Percentiles rank a stretch among this genome's conserved stretches.
These are phyloP conservation scores for Ceratobasidium sp. DNA, from an alignment of 1,284 basidiomycete genomes.

Conservation along the genomic window DNA sequence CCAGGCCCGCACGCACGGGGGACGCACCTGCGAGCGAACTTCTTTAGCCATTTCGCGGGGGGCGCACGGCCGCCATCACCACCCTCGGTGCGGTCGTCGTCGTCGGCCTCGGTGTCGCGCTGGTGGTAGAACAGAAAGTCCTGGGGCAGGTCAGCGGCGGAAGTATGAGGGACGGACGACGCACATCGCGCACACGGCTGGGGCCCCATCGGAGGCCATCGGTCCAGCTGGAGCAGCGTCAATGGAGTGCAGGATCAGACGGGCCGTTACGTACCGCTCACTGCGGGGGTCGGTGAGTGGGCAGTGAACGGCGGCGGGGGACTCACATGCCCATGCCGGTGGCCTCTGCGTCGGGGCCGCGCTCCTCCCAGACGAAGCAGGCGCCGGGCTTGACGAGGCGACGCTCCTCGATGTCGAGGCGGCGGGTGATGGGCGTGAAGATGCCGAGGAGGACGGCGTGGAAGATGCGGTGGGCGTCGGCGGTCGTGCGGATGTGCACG, in stretches of 20 bases:
- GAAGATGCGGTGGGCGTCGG: constrained; percentile 82
- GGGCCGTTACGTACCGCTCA: constrained; percentile 29
- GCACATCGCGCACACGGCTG: constrained; percentile 47
- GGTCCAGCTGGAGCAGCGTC: constrained; percentile 32
- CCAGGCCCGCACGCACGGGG: not conserved
- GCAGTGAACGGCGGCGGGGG: not conserved
- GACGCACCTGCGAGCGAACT: constrained; percentile 48
- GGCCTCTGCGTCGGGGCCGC: constrained; percentile 77
- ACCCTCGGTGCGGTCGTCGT: constrained; percentile 38
- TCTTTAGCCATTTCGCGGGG: constrained; percentile 41
- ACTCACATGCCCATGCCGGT: constrained; percentile 56
- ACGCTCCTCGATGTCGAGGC: constrained; percentile 80
- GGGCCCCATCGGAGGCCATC: constrained; percentile 48
- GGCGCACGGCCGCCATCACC: constrained; percentile 40
- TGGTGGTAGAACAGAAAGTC: constrained; percentile 64
- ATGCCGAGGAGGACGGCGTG: constrained; percentile 74
- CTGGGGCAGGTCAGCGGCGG: constrained; percentile 49
- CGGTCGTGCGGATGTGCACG: constrained; percentile 61
- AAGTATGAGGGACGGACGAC: not conserved
- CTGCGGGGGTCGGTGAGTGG: constrained; percentile 25
- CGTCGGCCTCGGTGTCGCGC: constrained; percentile 50
- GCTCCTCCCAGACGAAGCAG: constrained; percentile 85
- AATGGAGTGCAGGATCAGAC: constrained; percentile 57
- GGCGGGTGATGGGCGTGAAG: constrained; percentile 79
- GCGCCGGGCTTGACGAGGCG: constrained; percentile 74